Evolutionary conservation across 2,329 filamentous ascomycete species (phyloP), one percentile per base, ranked within the genome.

Genomic region (Zymoseptoria passerinii): DNA sequence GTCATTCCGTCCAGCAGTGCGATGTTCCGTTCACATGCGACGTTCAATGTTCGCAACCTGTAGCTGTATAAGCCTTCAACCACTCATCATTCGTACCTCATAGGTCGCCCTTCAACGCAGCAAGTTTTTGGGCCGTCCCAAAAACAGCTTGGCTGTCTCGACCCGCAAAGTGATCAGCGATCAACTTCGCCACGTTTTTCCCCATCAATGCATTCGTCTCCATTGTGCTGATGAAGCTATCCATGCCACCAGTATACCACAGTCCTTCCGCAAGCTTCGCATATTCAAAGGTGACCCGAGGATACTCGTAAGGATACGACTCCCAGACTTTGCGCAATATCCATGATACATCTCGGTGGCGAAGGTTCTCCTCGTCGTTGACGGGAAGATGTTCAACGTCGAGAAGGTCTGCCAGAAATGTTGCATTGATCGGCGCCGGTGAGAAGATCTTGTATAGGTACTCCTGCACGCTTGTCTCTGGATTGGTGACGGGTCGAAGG

Each of bases 141-240:
- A 44, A 16, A 44, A 16, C 35, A 7, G 13, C 35, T 3, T 44
- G 10, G 35, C 35, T 13, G 16, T 53, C 44, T 23, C 48, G 9
- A 56, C 4, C 20, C 52, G 18, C 54, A 44, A 44, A 44, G 16
- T 61, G 57, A 54, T 92, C 83, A 0, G 85, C 79, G 51, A 92
- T 78, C 56, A 94, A 75, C 62, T 79, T 80, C 8, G 89, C 90
- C 19, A 94, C 85, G 69, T 94, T 94, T 81, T 83, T 90, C 0
- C 94, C 94, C 84, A 94, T 94, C 65, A 97, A 74, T 1, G 90
- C 88, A 71, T 86, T 96, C 6, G 94, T 96, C 78, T 99, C 94
- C 94, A 99, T 97, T 0, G 91, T 96, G 8, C 88, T 94, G 65
- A 97, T 95, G 71, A 99, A 96, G 65, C 87, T 87, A 75, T 97